Conservation (phyloP, 2,329 filamentous ascomycete genomes). For the Parafenestella ontariensis region DNA sequence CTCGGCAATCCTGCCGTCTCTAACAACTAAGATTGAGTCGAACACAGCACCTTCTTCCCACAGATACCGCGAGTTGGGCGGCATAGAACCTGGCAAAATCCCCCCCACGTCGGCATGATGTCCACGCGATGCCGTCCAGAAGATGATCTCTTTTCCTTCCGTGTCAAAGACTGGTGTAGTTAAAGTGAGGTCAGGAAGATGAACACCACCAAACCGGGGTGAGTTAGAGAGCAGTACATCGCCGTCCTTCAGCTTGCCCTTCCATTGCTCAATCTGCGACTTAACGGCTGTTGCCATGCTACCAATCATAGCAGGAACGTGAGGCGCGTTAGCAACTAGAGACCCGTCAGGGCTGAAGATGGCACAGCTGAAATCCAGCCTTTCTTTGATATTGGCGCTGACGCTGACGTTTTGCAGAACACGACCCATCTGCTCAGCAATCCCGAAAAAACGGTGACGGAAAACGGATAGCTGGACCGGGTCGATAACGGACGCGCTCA, state of each 20-base stretch:
- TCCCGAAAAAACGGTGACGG: slow-evolving; percentile 64
- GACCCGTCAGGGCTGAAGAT: slow-evolving; percentile 51
- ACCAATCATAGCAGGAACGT: slow-evolving; percentile 52
- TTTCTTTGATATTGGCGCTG: slow-evolving; percentile 55
- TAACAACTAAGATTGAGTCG: slow-evolving; percentile 25
- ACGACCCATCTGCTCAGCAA: slow-evolving; percentile 65
- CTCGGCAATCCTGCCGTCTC: slow-evolving; percentile 45
- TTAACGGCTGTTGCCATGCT: slow-evolving; percentile 31
- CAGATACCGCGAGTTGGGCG: slow-evolving; percentile 51
- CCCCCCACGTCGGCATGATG: slow-evolving; percentile 58
- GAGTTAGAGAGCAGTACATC: slow-evolving; percentile 54
- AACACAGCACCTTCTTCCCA: slow-evolving; percentile 55
- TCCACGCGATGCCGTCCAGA: slow-evolving; percentile 57
- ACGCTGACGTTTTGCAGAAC: slow-evolving; percentile 64
- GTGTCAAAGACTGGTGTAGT: slow-evolving; percentile 56
- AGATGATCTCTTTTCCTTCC: slow-evolving; percentile 67
- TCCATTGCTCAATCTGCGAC: slow-evolving; percentile 48
- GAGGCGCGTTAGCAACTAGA: slow-evolving; percentile 52
- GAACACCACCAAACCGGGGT: slow-evolving; percentile 50
- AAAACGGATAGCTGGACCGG: slow-evolving; percentile 63
- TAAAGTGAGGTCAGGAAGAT: slow-evolving; percentile 54
- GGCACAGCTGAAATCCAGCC: slow-evolving; percentile 54
- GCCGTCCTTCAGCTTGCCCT: slow-evolving; percentile 45
- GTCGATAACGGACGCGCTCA: slow-evolving; percentile 39
- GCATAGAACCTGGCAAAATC: slow-evolving; percentile 48